phyloP scores from a whole-genome alignment of 148 eudicot genomes.

The Dianthus caryophyllus region DNA sequence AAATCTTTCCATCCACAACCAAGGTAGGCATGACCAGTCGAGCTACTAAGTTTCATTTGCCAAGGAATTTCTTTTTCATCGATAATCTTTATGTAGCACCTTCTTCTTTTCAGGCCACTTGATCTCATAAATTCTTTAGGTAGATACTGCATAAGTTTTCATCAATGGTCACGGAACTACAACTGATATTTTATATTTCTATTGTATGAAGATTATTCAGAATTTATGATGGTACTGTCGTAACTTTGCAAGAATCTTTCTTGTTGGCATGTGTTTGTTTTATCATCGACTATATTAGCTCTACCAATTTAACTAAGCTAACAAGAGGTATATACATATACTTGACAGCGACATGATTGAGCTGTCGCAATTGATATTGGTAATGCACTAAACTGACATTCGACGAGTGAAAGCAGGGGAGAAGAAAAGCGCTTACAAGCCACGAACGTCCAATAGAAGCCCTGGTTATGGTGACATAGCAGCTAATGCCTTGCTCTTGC shows the following conservation, averaged over 20 bases:
- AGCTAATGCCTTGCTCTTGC: not conserved
- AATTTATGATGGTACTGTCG: not conserved
- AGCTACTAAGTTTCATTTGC: slow-evolving; percentile 3
- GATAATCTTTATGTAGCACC: slow-evolving; percentile 10
- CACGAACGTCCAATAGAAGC: not conserved
- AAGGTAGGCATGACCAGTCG: slow-evolving; percentile 9
- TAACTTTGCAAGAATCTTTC: not conserved
- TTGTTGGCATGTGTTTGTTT: too few relatives aligned
- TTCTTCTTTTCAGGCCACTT: slow-evolving; percentile 1
- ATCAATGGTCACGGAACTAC: not conserved
- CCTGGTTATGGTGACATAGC: not conserved
- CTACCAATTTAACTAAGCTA: too few relatives aligned
- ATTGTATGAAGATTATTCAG: not conserved
- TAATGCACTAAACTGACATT: not conserved
- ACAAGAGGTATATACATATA: too few relatives aligned
- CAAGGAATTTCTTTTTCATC: slow-evolving; percentile 4
- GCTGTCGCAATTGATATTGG: too few relatives aligned
- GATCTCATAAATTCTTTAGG: not conserved
- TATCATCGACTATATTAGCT: too few relatives aligned
- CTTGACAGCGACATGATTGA: too few relatives aligned
- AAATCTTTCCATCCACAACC: not conserved
- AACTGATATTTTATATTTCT: too few relatives aligned
- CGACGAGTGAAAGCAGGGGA: too few relatives aligned
- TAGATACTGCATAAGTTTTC: slow-evolving; percentile 11
- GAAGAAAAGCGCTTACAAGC: slow-evolving; percentile 14